Evolutionary conservation across 2,329 filamentous ascomycete genomes (phyloP).

Genomic region (Pseudogymnoascus sp.): DNA sequence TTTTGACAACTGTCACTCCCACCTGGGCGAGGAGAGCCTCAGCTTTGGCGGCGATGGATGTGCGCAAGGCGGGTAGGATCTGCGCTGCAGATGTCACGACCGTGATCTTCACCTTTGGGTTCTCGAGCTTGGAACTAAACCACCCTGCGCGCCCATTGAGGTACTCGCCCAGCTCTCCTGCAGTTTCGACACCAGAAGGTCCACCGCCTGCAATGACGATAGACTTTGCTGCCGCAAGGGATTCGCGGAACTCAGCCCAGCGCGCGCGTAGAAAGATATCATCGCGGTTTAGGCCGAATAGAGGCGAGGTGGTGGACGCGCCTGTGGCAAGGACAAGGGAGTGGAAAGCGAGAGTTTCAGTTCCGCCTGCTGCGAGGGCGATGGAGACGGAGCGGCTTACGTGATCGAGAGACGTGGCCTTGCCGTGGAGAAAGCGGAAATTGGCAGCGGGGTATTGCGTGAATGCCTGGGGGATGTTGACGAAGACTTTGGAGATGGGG

Average conservation of each 20-base stretch:
- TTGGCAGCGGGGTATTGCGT: slow-evolving; percentile 29
- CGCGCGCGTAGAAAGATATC: slow-evolving; percentile 26
- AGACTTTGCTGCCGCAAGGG: slow-evolving; percentile 31
- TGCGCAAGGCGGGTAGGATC: slow-evolving; percentile 35
- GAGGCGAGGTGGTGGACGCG: slow-evolving; percentile 36
- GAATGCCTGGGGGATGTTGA: slow-evolving; percentile 31
- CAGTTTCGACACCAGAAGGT: slow-evolving; percentile 37
- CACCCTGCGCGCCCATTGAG: slow-evolving; percentile 39
- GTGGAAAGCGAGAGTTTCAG: slow-evolving; percentile 30
- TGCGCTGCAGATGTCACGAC: slow-evolving; percentile 32
- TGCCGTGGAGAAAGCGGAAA: slow-evolving; percentile 38
- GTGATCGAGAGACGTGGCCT: slow-evolving; percentile 31
- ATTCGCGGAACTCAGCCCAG: slow-evolving; percentile 34
- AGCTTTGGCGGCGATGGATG: slow-evolving; percentile 32
- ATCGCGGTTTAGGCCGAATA: slow-evolving; percentile 33
- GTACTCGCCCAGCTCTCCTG: slow-evolving; percentile 42
- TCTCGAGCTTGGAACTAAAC: slow-evolving; percentile 26
- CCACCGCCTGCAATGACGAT: slow-evolving; percentile 40
- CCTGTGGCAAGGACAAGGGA: slow-evolving; percentile 43
- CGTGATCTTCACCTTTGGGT: slow-evolving; percentile 36
- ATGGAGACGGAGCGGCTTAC: slow-evolving; percentile 28
- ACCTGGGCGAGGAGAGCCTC: slow-evolving; percentile 35
- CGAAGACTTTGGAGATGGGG: slow-evolving; percentile 37
- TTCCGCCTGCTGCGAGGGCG: slow-evolving; percentile 7
- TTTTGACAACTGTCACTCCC: slow-evolving; percentile 39